These are phyloP conservation scores for Amanita polypyramis DNA, from an alignment of 768 basidiomycete species.

Conservation along the genomic window DNA sequence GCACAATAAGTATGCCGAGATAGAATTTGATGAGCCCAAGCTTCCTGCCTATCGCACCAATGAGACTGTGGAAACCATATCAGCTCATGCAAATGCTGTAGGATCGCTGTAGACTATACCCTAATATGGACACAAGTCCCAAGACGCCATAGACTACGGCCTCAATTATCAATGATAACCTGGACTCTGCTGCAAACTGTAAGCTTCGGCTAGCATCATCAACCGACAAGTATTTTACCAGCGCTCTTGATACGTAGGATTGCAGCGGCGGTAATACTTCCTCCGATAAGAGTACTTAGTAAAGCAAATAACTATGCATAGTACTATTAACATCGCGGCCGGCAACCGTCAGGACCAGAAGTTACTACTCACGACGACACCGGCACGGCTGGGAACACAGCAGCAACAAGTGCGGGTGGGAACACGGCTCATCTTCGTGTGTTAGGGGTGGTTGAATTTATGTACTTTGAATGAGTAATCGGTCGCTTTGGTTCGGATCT, in stretches of 20 bases:
- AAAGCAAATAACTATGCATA: slow-evolving; percentile 26
- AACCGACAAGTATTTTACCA: slow-evolving; percentile 14
- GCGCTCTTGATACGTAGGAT: slow-evolving; percentile 23
- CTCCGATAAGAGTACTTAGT: slow-evolving; percentile 35
- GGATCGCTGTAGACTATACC: slow-evolving; percentile 19
- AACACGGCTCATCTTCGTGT: slow-evolving; percentile 22
- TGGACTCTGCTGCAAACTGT: slow-evolving; percentile 21
- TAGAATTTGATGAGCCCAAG: slow-evolving; percentile 31
- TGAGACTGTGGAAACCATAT: slow-evolving; percentile 19
- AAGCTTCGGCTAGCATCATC: not conserved
- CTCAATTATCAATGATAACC: slow-evolving; percentile 29
- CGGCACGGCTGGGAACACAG: slow-evolving; percentile 39
- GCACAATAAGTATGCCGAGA: slow-evolving; percentile 28
- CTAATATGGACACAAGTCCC: slow-evolving; percentile 32
- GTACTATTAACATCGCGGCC: not conserved
- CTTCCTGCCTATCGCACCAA: slow-evolving; percentile 31
- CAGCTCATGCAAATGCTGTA: not conserved
- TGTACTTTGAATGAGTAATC: slow-evolving; percentile 10
- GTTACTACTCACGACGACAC: slow-evolving; percentile 29
- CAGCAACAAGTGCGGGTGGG: slow-evolving; percentile 36
- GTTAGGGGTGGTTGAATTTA: slow-evolving; percentile 6
- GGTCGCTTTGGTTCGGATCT: slow-evolving; percentile 10
- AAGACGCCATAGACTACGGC: slow-evolving; percentile 31
- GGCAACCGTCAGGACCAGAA: not conserved
- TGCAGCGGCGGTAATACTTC: slow-evolving; percentile 26